Conservation (phyloP, 306 rosid genomes). For the Phaseolus lunatus region DNA sequence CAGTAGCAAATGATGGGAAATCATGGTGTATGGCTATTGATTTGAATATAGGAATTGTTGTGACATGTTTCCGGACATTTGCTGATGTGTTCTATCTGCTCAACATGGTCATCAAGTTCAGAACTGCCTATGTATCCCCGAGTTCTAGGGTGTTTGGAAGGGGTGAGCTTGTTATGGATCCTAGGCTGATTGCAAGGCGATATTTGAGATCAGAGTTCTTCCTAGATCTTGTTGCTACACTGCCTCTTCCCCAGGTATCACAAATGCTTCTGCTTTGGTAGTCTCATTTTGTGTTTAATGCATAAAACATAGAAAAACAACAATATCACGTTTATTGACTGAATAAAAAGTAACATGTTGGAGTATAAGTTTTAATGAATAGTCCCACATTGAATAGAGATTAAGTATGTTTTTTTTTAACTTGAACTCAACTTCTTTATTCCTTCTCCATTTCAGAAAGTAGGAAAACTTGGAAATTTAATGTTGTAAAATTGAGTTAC, state of each 20-base stretch:
- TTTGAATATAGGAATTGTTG: constrained; percentile 70
- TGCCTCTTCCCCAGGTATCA: constrained; percentile 96
- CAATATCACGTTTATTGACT: not conserved
- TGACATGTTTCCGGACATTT: constrained; percentile 82
- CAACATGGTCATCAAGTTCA: constrained; percentile 74
- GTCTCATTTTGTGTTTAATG: constrained; percentile 14
- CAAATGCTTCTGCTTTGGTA: not conserved
- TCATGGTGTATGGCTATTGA: constrained; percentile 78
- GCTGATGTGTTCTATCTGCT: constrained; percentile 77
- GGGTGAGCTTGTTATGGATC: constrained; percentile 92
- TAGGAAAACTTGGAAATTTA: too few species aligned
- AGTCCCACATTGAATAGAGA: not conserved
- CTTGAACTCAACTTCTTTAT: not conserved
- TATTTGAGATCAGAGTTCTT: constrained; percentile 77
- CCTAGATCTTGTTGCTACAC: constrained; percentile 76
- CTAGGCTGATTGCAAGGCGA: constrained; percentile 62
- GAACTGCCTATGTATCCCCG: constrained; percentile 84
- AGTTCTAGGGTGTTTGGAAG: constrained; percentile 89
- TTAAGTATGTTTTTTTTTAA: not conserved
- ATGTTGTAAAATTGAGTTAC: too few species aligned
- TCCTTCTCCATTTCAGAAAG: too few species aligned
- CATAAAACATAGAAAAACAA: not conserved
- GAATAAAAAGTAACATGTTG: not conserved
- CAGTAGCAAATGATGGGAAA: constrained; percentile 50
- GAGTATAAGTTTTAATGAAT: not conserved